phyloP scores from a whole-genome alignment of 2,329 filamentous ascomycete genomes.

The Graphilbum sp. region DNA sequence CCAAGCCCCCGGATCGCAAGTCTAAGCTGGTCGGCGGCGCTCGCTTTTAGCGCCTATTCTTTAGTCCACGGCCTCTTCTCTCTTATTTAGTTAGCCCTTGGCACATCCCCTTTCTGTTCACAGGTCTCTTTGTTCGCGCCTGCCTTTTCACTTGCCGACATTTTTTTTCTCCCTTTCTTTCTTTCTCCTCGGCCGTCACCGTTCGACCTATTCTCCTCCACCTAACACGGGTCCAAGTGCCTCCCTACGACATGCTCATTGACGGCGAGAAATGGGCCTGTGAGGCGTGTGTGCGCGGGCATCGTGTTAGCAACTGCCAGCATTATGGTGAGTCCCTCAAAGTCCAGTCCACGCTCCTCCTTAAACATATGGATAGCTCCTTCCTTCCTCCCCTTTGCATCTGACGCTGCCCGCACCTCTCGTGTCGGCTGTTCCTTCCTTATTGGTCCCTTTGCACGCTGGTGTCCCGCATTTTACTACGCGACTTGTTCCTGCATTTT shows the following conservation, averaged over 20 bases:
- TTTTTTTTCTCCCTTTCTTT: background rate
- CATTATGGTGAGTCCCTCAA: conserved; percentile 58
- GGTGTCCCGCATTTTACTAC: background rate
- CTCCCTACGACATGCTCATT: conserved; percentile 55
- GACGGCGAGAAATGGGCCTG: conserved; percentile 97
- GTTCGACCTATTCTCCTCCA: background rate
- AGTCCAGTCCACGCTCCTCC: too few species aligned
- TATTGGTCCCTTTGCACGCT: background rate
- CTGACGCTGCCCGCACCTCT: background rate
- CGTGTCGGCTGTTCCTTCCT: background rate
- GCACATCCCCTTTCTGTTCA: too few species aligned
- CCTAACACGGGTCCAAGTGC: too few species aligned
- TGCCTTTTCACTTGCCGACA: too few species aligned
- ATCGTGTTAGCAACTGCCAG: conserved; percentile 97
- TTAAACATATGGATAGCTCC: too few species aligned
- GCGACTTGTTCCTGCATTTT: background rate
- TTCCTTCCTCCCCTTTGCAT: background rate
- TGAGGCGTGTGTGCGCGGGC: conserved; percentile 93
- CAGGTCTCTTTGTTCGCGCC: too few species aligned
- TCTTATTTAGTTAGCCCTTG: too few species aligned
- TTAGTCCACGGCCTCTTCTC: too few species aligned
- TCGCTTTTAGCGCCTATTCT: too few species aligned
- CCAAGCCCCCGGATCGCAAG: too few species aligned
- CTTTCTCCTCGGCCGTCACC: background rate
- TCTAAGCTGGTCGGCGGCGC: too few species aligned